Evolutionary conservation across 148 eudicot species (phyloP).

Genomic region (Nyssa sinensis): DNA sequence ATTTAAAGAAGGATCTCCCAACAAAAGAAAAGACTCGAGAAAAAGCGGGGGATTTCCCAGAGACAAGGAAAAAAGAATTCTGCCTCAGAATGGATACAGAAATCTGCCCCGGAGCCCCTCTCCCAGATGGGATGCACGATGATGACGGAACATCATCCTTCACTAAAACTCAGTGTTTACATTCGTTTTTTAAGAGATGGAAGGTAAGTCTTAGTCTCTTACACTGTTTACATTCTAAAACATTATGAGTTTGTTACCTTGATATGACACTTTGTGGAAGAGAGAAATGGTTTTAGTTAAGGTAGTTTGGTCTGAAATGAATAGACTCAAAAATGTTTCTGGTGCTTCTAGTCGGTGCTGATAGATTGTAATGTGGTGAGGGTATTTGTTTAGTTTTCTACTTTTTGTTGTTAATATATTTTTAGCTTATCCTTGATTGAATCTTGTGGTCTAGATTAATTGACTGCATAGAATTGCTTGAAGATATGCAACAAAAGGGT

Average conservation of each 20-base stretch:
- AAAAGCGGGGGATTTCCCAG: constrained; percentile 28
- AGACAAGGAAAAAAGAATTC: constrained; percentile 31
- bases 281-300: background rate
- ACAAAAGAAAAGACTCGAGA: constrained; percentile 28
- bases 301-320: background rate
- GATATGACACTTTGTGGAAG: constrained; percentile 1
- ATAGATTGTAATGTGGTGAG: background rate
- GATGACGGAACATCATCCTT: constrained; percentile 25
- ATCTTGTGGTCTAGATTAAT: constrained; percentile 52
- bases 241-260: constrained; percentile 5
- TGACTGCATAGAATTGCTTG: constrained; percentile 80
- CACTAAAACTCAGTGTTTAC: constrained; percentile 47
- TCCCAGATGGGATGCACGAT: constrained; percentile 21
- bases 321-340: background rate
- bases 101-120: constrained; percentile 20
- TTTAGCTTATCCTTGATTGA: constrained; percentile 12
- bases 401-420: background rate
- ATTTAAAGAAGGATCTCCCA: constrained; percentile 28
- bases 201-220: constrained; percentile 67
- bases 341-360: background rate
- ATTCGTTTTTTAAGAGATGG: constrained; percentile 61
- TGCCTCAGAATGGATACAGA: constrained; percentile 24
- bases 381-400: background rate
- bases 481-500: constrained; percentile 70
- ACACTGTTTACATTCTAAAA: constrained; percentile 1